phyloP scores from a whole-genome alignment of 345 rosid genomes.

The Citrus australasica region DNA sequence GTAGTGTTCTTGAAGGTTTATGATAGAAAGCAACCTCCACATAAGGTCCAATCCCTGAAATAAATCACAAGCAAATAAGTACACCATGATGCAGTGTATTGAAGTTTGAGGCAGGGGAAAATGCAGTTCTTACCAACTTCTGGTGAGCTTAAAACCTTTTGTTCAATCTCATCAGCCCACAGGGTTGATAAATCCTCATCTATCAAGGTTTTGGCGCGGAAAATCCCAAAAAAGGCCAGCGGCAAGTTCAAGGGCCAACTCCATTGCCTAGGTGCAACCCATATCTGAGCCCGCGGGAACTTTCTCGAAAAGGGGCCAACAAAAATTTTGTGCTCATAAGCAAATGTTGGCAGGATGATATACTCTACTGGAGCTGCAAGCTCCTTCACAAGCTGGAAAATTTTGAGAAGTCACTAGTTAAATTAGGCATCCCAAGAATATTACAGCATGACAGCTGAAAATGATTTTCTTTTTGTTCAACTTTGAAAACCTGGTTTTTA shows the following conservation, averaged over 20 bases:
- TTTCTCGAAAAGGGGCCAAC: conserved; percentile 95
- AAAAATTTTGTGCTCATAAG: conserved; percentile 95
- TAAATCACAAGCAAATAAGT: conserved; percentile 5
- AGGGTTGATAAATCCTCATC: conserved; percentile 75
- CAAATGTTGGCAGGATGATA: conserved; percentile 88
- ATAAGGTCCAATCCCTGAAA: conserved; percentile 85
- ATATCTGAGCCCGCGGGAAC: conserved; percentile 79
- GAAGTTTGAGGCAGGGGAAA: background rate
- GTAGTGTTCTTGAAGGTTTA: conserved; percentile 72
- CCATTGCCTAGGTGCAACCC: conserved; percentile 99
- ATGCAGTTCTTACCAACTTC: conserved; percentile 71
- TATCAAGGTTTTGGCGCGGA: conserved; percentile 70
- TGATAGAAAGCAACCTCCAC: conserved; percentile 97
- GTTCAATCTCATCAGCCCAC: conserved; percentile 90
- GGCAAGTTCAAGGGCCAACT: conserved; percentile 97
- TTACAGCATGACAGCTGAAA: background rate
- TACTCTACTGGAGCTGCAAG: conserved; percentile 81
- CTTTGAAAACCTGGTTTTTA: background rate
- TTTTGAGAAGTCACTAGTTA: conserved; percentile 10
- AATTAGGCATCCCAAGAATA: conserved; percentile 12
- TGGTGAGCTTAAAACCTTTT: conserved; percentile 87
- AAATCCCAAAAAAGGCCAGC: conserved; percentile 89
- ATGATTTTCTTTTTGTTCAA: background rate
- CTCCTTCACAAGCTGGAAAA: conserved; percentile 77
- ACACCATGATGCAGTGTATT: background rate